Percentiles rank a stretch among this genome's conserved stretches.
Conservation (phyloP, 1,139 yeast species). For the Pichia sp. region DNA sequence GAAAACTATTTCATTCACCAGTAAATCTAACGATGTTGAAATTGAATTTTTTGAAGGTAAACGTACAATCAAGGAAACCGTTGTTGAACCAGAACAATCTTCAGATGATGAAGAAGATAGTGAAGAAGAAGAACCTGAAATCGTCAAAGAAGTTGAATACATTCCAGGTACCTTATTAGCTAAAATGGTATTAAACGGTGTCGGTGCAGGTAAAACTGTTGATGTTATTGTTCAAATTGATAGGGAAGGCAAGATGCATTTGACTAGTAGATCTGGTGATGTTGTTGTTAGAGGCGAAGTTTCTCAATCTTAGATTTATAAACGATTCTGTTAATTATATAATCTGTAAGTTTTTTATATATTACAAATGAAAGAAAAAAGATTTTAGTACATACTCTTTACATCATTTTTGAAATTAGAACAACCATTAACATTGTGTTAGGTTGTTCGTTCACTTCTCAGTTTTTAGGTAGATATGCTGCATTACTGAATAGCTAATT, state of each 20-base stretch:
- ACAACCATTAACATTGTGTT: too few species aligned
- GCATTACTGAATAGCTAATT: too few species aligned
- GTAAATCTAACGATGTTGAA: constrained; percentile 58
- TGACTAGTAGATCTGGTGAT: constrained; percentile 74
- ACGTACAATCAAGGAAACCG: constrained; percentile 70
- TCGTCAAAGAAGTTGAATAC: constrained; percentile 52
- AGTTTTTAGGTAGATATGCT: too few species aligned
- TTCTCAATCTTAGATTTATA: constrained; percentile 16
- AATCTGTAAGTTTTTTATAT: too few species aligned
- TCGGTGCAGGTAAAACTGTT: constrained; percentile 58
- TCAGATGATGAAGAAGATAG: constrained; percentile 40
- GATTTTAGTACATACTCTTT: too few species aligned
- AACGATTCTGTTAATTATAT: not conserved
- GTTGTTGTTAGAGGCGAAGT: constrained; percentile 48
- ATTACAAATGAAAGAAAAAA: too few species aligned
- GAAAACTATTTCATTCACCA: constrained; percentile 61
- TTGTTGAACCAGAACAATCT: constrained; percentile 51
- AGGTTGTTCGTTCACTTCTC: too few species aligned
- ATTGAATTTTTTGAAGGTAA: constrained; percentile 82
- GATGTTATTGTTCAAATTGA: constrained; percentile 82
- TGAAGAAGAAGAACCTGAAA: constrained; percentile 49
- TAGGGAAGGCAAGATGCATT: constrained; percentile 74
- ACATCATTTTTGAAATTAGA: too few species aligned
- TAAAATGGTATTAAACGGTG: constrained; percentile 69
- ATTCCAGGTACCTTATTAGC: constrained; percentile 73